Evolutionary conservation across 495 filamentous ascomycete species (phyloP).

Genomic region (Penicillium silybi): DNA sequence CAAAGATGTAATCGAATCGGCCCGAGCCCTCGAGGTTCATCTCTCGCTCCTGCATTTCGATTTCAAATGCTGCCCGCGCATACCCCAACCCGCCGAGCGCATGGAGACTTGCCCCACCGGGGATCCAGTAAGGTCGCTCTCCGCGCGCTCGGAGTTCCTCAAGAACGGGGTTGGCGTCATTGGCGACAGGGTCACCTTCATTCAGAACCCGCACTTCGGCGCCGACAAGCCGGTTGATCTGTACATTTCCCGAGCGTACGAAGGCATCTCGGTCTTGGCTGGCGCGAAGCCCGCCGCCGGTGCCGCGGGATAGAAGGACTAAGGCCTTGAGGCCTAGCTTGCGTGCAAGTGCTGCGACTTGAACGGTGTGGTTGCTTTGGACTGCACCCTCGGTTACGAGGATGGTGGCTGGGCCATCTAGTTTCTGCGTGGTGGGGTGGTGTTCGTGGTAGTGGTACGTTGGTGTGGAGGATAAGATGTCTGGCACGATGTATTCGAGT

Average conservation of each 20-base stretch:
- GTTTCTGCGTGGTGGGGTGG: constrained; percentile 7
- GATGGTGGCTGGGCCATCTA: constrained; percentile 20
- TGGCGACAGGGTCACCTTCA: constrained; percentile 4
- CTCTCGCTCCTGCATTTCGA: constrained; percentile 29
- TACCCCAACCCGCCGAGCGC: constrained; percentile 38
- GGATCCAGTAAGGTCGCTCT: constrained; percentile 33
- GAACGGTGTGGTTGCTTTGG: constrained; percentile 42
- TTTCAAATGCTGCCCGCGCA: constrained; percentile 37
- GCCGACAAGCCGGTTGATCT: constrained; percentile 32
- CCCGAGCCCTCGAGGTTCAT: constrained; percentile 15
- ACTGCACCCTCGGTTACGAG: constrained; percentile 41
- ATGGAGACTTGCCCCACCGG: constrained; percentile 39
- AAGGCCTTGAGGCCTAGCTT: constrained; percentile 26
- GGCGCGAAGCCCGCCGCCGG: constrained; percentile 23
- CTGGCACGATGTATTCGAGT: constrained; percentile 40
- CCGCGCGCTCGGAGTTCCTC: constrained; percentile 14
- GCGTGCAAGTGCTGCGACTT: constrained; percentile 31
- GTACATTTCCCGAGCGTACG: constrained; percentile 28
- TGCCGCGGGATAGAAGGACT: constrained; percentile 27
- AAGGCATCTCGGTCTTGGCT: constrained; percentile 15
- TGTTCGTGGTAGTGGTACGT: constrained; percentile 19
- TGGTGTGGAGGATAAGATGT: constrained; percentile 25
- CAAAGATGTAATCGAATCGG: constrained; percentile 37
- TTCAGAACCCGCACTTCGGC: constrained; percentile 37
- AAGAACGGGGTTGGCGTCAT: constrained; percentile 19